Conservation (phyloP, 768 basidiomycete genomes). For the Mycena latifolia region DNA sequence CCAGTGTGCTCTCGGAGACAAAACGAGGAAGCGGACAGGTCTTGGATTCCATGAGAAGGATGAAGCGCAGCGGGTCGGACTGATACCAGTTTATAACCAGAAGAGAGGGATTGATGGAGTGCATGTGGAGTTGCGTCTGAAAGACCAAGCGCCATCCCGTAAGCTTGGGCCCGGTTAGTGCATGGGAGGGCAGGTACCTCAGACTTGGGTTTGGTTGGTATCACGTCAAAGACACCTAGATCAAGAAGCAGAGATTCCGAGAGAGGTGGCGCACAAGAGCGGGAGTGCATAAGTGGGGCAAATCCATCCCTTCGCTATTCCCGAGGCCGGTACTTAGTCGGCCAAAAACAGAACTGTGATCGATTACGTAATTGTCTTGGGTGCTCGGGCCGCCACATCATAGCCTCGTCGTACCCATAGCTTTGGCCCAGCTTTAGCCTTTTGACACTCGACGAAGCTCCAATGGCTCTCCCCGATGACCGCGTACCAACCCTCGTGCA, state of each 20-base stretch:
- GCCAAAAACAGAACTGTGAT: too few species aligned
- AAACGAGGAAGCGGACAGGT: constrained; percentile 7
- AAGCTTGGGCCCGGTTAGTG: constrained; percentile 5
- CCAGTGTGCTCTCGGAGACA: constrained; percentile 28
- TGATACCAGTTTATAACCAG: constrained; percentile 6
- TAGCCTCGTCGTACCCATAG: too few species aligned
- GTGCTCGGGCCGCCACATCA: too few species aligned
- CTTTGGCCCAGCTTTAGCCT: too few species aligned
- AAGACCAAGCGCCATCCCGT: constrained; percentile 3
- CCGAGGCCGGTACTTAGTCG: too few species aligned
- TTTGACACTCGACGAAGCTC: background rate
- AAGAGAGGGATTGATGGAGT: constrained; percentile 25
- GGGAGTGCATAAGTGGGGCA: background rate
- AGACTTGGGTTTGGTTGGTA: constrained; percentile 16
- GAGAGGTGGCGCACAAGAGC: constrained; percentile 9
- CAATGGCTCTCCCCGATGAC: constrained; percentile 39
- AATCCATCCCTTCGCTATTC: too few species aligned
- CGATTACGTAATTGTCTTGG: too few species aligned
- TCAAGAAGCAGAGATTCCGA: constrained; percentile 14
- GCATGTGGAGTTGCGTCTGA: constrained; percentile 8
- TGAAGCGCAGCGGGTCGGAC: background rate
- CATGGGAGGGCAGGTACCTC: constrained; percentile 1
- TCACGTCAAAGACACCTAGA: constrained; percentile 1
- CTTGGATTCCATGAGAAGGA: constrained; percentile 21
- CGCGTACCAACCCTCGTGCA: constrained; percentile 74